These are phyloP conservation scores for Neolentinus lepideus DNA, from an alignment of 1,284 basidiomycete genomes.

Conservation along the genomic window DNA sequence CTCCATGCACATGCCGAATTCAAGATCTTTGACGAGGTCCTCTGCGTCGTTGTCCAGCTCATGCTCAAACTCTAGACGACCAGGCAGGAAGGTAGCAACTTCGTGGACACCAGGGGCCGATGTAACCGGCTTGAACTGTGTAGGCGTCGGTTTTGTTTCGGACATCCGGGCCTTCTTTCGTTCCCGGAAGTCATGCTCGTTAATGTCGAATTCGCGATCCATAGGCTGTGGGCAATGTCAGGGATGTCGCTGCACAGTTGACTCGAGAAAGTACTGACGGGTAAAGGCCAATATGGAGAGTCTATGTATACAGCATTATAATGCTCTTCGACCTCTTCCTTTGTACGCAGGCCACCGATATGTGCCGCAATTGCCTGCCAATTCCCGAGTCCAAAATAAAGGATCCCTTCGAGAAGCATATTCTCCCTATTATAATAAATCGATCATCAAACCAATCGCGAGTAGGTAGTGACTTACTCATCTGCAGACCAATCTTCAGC, in stretches of 20 bases:
- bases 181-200: conserved; percentile 79
- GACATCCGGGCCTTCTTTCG: conserved; percentile 84
- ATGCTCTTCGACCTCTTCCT: conserved; percentile 91
- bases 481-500: conserved; percentile 96
- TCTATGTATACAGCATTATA: conserved; percentile 83
- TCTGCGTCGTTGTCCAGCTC: conserved; percentile 97
- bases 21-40: conserved; percentile 91
- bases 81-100: conserved; percentile 90
- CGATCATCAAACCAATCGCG: conserved; percentile 5
- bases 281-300: conserved; percentile 72
- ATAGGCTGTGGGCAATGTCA: conserved; percentile 39
- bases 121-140: conserved; percentile 65
- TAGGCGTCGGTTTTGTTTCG: conserved; percentile 47
- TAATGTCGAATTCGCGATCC: conserved; percentile 65
- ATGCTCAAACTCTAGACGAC: conserved; percentile 95
- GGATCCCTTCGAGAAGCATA: conserved; percentile 84
- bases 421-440: conserved; percentile 58
- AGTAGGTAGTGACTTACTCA: conserved; percentile 53
- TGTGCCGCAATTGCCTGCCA: conserved; percentile 98
- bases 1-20: conserved; percentile 83
- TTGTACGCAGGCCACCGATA: conserved; percentile 82
- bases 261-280: conserved; percentile 38
- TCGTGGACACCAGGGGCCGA: conserved; percentile 95
- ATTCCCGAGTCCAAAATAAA: conserved; percentile 89
- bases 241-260: conserved; percentile 9